Evolutionary conservation across 2,329 filamentous ascomycete species (phyloP).

Genomic region (Talaromyces amestolkiae): DNA sequence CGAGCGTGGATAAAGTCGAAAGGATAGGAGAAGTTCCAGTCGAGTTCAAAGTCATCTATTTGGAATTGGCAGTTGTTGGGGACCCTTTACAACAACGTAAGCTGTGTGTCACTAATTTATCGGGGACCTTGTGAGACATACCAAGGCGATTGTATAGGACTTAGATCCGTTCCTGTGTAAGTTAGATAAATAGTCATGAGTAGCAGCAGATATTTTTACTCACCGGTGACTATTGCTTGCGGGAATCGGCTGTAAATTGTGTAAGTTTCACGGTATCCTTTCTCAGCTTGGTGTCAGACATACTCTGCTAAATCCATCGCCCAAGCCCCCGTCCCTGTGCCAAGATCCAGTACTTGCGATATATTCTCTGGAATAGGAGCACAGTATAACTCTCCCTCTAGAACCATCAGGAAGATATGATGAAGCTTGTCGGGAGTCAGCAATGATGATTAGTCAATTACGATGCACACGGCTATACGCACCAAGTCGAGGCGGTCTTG

Average conservation of each 20-base stretch:
- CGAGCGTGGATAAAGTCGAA: constrained; percentile 32
- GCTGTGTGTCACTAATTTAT: not conserved
- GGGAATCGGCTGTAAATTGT: constrained; percentile 8
- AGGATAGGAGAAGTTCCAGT: constrained; percentile 26
- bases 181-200: not conserved
- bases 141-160: constrained; percentile 23
- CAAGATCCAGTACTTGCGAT: constrained; percentile 11
- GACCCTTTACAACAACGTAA: not conserved
- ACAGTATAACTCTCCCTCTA: constrained; percentile 19
- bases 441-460: no score
- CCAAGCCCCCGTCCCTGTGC: constrained; percentile 15
- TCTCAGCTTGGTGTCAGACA: constrained; percentile 21
- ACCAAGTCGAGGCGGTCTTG: constrained; percentile 15
- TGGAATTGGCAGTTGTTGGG: constrained; percentile 17
- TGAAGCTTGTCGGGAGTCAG: constrained; percentile 19
- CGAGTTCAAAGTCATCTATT: constrained; percentile 29
- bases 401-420: constrained; percentile 24
- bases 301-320: constrained; percentile 16
- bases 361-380: constrained; percentile 21
- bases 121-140: constrained; percentile 22
- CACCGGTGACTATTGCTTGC: constrained; percentile 20
- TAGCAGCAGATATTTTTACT: not conserved
- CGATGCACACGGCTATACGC: not conserved
- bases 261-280: not conserved
- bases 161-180: constrained; percentile 21